Evolutionary conservation across 495 filamentous ascomycete species (phyloP), one percentile per base, ranked within the genome.

Genomic region (Parathielavia appendiculata): DNA sequence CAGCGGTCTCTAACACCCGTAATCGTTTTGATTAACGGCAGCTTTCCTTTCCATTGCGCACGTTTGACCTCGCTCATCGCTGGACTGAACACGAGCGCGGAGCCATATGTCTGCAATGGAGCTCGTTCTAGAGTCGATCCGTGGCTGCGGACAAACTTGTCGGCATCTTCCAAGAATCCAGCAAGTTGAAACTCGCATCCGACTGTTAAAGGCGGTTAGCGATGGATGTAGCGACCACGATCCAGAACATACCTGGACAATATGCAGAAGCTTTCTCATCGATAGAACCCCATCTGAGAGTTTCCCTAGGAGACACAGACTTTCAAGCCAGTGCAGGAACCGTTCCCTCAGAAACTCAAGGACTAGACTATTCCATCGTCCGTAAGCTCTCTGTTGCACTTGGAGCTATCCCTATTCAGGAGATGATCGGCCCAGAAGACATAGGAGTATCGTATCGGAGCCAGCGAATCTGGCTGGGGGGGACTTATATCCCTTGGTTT

Each of bases 371-470:
- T 20, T 9, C 54, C 53, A 11, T 52, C 56, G 47, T 66, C 66
- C 39, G 44, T 36, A 44, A 50, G 44, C 6, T 46, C 54, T 43
- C 3, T 39, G 26, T 2, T 0, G 17, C 3, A 6, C 30, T 5
- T 40, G n/a, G 22, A 23, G 36, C 20, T 36, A 4, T 50, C 26
- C 40, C 40, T 43, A 32, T 48, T n/a, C 43, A 48, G 20, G 26
- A 64, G 43, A 58, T 73, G 68, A 38, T 70, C 61, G 47, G 47
- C 63, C 69, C 64, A 74, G 54, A 64, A 72, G 59, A 68, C 20
- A 60, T 65, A 75, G 10, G 70, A 64, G 58, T 73, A 75, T 53
- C 60, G 68, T 41, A 66, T 30, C 34, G 59, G 26, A 19, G 61
- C 63, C 40, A 73, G 49, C 47, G 67, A 69, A 58, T 71, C 72